Percentiles rank a stretch among this genome's conserved stretches.
These are phyloP conservation scores for Neurospora hispaniola DNA, from an alignment of 495 filamentous ascomycete genomes.

Conservation along the genomic window DNA sequence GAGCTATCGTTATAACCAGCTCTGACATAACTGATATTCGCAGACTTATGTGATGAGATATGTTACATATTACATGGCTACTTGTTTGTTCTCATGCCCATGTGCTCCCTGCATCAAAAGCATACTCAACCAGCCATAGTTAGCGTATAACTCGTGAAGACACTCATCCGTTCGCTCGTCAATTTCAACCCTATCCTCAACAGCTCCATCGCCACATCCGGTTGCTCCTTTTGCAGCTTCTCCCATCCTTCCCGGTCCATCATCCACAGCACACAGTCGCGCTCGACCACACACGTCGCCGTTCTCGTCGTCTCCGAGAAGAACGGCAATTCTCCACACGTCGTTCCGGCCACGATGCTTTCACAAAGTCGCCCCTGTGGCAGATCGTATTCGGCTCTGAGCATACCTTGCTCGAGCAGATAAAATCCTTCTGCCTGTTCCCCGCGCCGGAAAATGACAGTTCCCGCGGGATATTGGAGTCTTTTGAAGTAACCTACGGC, in stretches of 20 bases:
- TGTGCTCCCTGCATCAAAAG: not conserved
- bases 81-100: not conserved
- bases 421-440: conserved; percentile 72
- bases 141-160: conserved; percentile 56
- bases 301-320: conserved; percentile 83
- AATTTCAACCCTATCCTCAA: conserved; percentile 76
- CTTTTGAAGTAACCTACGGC: conserved; percentile 60
- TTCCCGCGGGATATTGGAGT: conserved; percentile 53
- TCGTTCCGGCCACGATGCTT: conserved; percentile 86
- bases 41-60: not conserved
- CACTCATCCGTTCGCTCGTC: conserved; percentile 80
- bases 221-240: conserved; percentile 53
- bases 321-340: conserved; percentile 92
- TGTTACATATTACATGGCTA: not conserved
- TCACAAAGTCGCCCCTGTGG: conserved; percentile 85
- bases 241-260: conserved; percentile 61
- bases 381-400: conserved; percentile 79
- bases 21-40: not conserved
- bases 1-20: too few species aligned
- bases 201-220: conserved; percentile 72
- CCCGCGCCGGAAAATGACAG: conserved; percentile 64
- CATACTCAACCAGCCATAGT: conserved; percentile 23
- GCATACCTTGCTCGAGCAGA: conserved; percentile 79
- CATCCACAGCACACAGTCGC: conserved; percentile 72
- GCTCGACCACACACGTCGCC: conserved; percentile 73